Evolutionary conservation across 306 rosid genomes (phyloP), one percentile per base, ranked within the genome.

Genomic region (Cicer chorassanicum): DNA sequence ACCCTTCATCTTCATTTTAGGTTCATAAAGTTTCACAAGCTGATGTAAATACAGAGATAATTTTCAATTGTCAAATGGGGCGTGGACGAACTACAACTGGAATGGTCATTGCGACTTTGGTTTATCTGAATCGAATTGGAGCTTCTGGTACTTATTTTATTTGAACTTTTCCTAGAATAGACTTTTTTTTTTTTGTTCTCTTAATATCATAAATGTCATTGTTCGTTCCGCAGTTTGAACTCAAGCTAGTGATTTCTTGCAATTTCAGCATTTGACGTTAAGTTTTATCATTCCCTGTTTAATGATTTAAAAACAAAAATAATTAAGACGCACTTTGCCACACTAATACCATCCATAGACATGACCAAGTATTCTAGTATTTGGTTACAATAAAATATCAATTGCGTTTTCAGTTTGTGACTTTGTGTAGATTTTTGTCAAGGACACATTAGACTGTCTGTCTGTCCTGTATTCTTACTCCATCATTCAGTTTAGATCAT

Each of bases 51-150:
- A 89, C 92, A 57, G 88, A 88, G 80, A 84, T 92, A 76, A 90
- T 92, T 73, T 92, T 92, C 80, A 92, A 92, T 82, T 92, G 98
- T 84, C 98, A 92, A 92, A 92, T 92, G 98, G 98, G 98, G 66
- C 98, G 98, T 67, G 98, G 98, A 59, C 79, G 98, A 64, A 90
- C 96, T 70, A 92, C 98, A 65, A 92, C 98, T 6, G 98, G 98
- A 82, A 92, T 92, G 98, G 98, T 92, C 83, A 87, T 92, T 80
- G 92, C 98, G 46, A 92, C 98, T 84, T 84, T 92, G 87, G 76
- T 90, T 66, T 90, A 92, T 82, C 84, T 92, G 76, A 90, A 92
- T 70, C 88, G 93, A 42, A 89, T 88, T 75, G 96, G 98, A 71
- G 84, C 91, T 60, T 92, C 96, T 39, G 96, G 98, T 92, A 87